Conservation (phyloP, 1,139 yeast genomes). For the Nadsonia starkeyi-henricii region DNA sequence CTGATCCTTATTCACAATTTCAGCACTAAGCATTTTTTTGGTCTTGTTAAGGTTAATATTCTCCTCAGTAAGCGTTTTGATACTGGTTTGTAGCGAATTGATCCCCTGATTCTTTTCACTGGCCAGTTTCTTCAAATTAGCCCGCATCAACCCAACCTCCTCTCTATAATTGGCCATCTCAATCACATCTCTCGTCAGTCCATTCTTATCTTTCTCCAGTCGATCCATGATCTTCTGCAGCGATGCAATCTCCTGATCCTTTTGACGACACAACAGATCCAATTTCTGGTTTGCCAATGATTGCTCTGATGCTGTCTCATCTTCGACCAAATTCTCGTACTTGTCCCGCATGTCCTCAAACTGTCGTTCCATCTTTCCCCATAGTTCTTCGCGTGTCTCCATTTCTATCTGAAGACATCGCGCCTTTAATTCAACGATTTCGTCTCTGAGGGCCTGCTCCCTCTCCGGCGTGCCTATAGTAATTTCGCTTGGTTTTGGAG, state of each 20-base stretch:
- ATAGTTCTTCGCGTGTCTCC: constrained; percentile 21
- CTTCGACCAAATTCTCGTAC: constrained; percentile 17
- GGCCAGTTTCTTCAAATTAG: too few species aligned
- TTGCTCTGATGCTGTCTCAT: constrained; percentile 15
- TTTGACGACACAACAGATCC: constrained; percentile 11
- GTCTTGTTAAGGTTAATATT: too few species aligned
- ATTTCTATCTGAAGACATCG: constrained; percentile 18
- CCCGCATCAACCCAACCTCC: too few species aligned
- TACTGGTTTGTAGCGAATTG: too few species aligned
- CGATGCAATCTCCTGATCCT: constrained; percentile 3
- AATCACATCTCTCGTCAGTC: too few species aligned
- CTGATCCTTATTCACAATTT: too few species aligned
- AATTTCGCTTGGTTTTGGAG: constrained; percentile 12
- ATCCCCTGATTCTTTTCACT: too few species aligned
- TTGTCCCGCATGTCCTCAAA: constrained; percentile 19
- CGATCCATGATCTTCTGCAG: too few species aligned
- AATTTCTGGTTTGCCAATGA: constrained; percentile 15
- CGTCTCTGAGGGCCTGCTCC: constrained; percentile 14
- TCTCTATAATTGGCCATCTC: too few species aligned
- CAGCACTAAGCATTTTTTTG: too few species aligned
- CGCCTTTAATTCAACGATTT: constrained; percentile 14
- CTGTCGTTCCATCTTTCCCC: constrained; percentile 21
- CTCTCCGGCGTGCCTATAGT: background rate
- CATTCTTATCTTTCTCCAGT: too few species aligned
- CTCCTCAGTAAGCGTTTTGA: too few species aligned